Evolutionary conservation across 805 yeast species (phyloP), one percentile per base, ranked within the genome.

Genomic region (Saccharomyces eubayanus): DNA sequence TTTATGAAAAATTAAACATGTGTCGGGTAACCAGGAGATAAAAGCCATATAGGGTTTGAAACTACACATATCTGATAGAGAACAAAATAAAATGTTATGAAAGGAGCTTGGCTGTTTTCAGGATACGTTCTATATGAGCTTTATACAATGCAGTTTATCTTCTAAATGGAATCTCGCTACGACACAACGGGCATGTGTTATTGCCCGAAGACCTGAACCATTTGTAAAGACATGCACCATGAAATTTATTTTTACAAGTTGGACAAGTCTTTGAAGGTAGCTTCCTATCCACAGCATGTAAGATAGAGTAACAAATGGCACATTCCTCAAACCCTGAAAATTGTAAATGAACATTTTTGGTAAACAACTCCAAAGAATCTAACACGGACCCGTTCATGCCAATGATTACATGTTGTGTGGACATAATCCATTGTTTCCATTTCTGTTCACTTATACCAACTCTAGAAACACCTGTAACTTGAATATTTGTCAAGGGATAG

Each of bases 161-260:
- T 52, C 66, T 63, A 30, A 68, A 64, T 31, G 70, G 64, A 46
- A 68, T 66, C 41, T 67, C 72, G 27, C 69, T 60, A 64, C 99
- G 85, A 73, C 99, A 94, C 65, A 94, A 74, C 43, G 99, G 99
- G 74, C 99, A 94, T 1, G 96, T 86, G 59, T 89, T 87, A 53
- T 88, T 80, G 45, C 94, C 95, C 12, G 96, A 87, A 60, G 96
- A 90, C 74, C 89, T 88, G 73, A 94, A 94, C 99, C 99, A 94
- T 68, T 91, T 88, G 76, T 89, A 91, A 46, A 94, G 74, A 76
- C 99, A 94, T 2, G 94, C 96, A 6, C 96, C 84, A 69, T 94
- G 99, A 76, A 91, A 94, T 67, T 87, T 89, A 75, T 94, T 92
- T 64, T 82, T 82, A 77, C 99, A 94, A 0, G 96, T 90, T 14